Percentiles rank a stretch among this genome's conserved stretches.
Conservation (phyloP, 169 alveolate genomes). For the Cryptosporidium tyzzeri region DNA sequence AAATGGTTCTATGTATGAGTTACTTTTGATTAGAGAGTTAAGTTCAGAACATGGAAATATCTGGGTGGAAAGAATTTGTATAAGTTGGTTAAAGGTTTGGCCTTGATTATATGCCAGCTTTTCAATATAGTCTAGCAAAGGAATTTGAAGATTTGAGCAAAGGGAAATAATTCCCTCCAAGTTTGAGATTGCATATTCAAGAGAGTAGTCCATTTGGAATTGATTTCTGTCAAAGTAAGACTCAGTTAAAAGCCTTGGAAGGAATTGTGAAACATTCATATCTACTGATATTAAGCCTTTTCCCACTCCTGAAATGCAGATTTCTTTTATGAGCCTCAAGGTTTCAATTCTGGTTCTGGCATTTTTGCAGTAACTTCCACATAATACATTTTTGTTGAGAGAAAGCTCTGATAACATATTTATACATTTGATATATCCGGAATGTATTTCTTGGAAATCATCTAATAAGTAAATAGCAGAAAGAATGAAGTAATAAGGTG, state of each 20-base stretch:
- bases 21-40: conserved; percentile 5
- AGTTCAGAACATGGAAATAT: conserved; percentile 22
- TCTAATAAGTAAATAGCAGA: neutral
- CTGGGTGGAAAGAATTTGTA: conserved; percentile 6
- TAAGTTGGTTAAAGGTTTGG: too few relatives aligned
- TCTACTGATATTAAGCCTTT: conserved; percentile 10
- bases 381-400: conserved; percentile 16
- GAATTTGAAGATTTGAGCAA: conserved; percentile 18
- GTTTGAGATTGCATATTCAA: conserved; percentile 40
- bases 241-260: conserved; percentile 40
- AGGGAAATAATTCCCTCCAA: conserved; percentile 9
- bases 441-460: neutral
- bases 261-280: conserved; percentile 7
- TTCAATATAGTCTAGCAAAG: conserved; percentile 19
- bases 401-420: conserved; percentile 16
- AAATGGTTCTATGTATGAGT: conserved; percentile 16
- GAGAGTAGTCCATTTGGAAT: conserved; percentile 19
- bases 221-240: neutral
- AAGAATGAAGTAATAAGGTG: conserved; percentile 26
- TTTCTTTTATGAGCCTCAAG: neutral
- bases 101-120: neutral
- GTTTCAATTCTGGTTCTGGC: conserved; percentile 9
- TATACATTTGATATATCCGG: conserved; percentile 5
- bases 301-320: neutral
- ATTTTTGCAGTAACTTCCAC: conserved; percentile 28